Base-by-base conservation (phyloP, 225 moss, liverwort and hornwort species). In the Pleurozium schreberi region DNA sequence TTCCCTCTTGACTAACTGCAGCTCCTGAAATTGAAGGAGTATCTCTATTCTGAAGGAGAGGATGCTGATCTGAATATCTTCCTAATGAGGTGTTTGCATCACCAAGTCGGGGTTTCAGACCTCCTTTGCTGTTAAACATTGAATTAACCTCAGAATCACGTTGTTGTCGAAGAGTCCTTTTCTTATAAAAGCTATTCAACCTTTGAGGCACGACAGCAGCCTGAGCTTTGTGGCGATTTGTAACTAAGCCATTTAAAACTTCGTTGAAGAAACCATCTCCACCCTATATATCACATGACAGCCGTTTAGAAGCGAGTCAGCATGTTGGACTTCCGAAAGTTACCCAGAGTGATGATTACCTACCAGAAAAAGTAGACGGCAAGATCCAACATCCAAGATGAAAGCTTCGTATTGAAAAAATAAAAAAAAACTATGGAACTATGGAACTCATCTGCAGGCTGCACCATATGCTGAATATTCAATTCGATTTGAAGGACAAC, bases 181-280 rank as follows among this genome's bases (percentile, higher is more conserved):
- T 93, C 69, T 95, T 92, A 83, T 95, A 88, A 80, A 95, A 88
- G 80, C 96, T 92, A 87, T 93, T 88, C 53, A 94, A 92, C 58
- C 89, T 87, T 90, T 92, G 89, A 85, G 97, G 98, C 87, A 92
- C 92, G 78, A 95, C 88, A 67, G 96, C 96, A 87, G 94, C 92
- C 87, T 88, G 91, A 36, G 93, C 95, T 89, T 87, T 93, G 90
- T 98, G 98, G 84, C 98, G 96, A 88, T 93, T 91, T 91, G 91
- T 85, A 74, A 98, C 88, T 85, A 98, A 93, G 87, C 98, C 98
- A 90, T 98, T 98, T 87, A 97, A 58, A 57, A 98, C 98, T 93
- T 98, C 98, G 81, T 97, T 97, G 85, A 97, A 98, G 50, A 97
- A 91, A 83, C 98, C 98, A 93, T 98, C 98, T 92, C 98, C 98